Conservation (phyloP, 1,139 yeast species). For the Saccharomycopsis crataegensis region DNA sequence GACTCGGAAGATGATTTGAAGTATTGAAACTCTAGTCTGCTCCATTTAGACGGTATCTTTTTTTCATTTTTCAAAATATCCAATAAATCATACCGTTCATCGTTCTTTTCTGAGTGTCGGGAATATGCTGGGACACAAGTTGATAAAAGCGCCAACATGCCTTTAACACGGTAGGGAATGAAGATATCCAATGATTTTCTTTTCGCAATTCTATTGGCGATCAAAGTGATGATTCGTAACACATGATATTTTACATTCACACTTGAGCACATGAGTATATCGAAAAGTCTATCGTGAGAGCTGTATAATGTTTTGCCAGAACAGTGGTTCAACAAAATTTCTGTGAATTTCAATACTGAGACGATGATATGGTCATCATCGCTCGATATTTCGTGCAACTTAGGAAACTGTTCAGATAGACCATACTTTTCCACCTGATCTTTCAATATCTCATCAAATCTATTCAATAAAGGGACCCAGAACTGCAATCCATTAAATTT, state of each 20-base stretch:
- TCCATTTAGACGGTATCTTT: conserved; percentile 52
- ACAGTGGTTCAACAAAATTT: conserved; percentile 61
- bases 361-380: conserved; percentile 43
- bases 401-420: conserved; percentile 40
- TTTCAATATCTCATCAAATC: conserved; percentile 64
- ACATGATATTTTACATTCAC: conserved; percentile 55
- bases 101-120: conserved; percentile 28
- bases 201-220: conserved; percentile 11
- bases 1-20: conserved; percentile 30
- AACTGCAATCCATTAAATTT: conserved; percentile 40
- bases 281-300: conserved; percentile 55
- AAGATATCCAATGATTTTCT: conserved; percentile 33
- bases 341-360: conserved; percentile 54
- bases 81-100: conserved; percentile 46
- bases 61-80: conserved; percentile 45
- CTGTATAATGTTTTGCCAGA: conserved; percentile 61
- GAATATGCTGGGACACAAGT: conserved; percentile 44
- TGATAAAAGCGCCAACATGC: conserved; percentile 32
- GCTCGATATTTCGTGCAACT: conserved; percentile 37
- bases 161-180: no score
- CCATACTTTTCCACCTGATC: conserved; percentile 45
- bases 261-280: conserved; percentile 53
- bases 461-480: conserved; percentile 72
- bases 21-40: conserved; percentile 46
- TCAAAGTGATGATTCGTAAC: conserved; percentile 46